These are phyloP conservation scores for Kernera saxatilis DNA, from an alignment of 345 rosid genomes.

Conservation along the genomic window DNA sequence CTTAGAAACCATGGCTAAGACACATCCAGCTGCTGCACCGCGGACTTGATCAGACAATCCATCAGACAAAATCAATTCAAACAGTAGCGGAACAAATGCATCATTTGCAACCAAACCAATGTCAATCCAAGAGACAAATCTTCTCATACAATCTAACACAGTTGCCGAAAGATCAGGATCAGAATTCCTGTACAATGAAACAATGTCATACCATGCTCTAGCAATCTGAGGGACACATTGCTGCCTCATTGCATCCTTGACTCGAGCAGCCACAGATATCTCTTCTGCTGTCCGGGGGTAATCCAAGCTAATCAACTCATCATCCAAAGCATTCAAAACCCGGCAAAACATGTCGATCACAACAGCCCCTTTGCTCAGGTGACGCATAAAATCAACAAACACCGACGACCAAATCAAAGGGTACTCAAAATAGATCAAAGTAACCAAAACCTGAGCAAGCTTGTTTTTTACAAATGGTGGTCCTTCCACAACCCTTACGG, in stretches of 20 bases:
- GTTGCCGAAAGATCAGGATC: conserved; percentile 62
- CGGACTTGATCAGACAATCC: conserved; percentile 61
- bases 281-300: conserved; percentile 67
- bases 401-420: conserved; percentile 75
- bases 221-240: conserved; percentile 91
- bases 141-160: conserved; percentile 74
- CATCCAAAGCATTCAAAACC: conserved; percentile 80
- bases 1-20: conserved; percentile 80
- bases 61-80: conserved; percentile 67
- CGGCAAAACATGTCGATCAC: conserved; percentile 95
- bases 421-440: conserved; percentile 86
- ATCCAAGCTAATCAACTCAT: conserved; percentile 88
- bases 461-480: conserved; percentile 84
- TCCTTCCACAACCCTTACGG: conserved; percentile 49
- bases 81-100: conserved; percentile 62
- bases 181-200: conserved; percentile 52
- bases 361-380: conserved; percentile 52
- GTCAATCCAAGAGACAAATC: conserved; percentile 93
- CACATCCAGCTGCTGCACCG: conserved; percentile 81
- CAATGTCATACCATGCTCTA: conserved; percentile 77
- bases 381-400: conserved; percentile 66
- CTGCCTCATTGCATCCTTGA: conserved; percentile 96
- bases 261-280: conserved; percentile 55
- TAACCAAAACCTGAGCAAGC: conserved; percentile 89
- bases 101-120: conserved; percentile 76